Evolutionary conservation across 1,284 basidiomycete species (phyloP).

Genomic region (Trametes hirsuta): DNA sequence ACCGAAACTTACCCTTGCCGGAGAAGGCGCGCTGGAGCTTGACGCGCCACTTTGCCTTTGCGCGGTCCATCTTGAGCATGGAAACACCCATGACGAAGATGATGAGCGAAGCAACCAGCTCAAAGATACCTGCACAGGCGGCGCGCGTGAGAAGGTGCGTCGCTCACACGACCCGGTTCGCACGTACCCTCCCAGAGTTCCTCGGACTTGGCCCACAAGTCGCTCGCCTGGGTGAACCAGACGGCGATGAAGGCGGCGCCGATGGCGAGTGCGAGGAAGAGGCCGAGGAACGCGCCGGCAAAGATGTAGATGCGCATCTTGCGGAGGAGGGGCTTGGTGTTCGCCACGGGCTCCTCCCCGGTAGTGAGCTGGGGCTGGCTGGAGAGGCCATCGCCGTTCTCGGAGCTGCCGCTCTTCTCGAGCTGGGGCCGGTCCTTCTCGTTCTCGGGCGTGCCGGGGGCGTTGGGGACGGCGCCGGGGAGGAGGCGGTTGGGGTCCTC

Average conservation of each 20-base stretch:
- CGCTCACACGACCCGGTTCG: background rate
- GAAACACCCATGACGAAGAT: constrained; percentile 56
- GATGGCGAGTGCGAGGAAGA: constrained; percentile 77
- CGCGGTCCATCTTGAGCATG: constrained; percentile 63
- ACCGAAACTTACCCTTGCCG: constrained; percentile 43
- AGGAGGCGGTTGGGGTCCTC: constrained; percentile 38
- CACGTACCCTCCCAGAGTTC: constrained; percentile 66
- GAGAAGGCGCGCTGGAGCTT: constrained; percentile 85
- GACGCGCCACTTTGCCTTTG: constrained; percentile 88
- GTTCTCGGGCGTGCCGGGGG: constrained; percentile 14
- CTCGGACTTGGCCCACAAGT: constrained; percentile 78
- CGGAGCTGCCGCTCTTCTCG: constrained; percentile 28
- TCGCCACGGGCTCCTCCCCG: constrained; percentile 27
- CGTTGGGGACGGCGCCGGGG: constrained; percentile 22
- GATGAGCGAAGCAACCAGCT: constrained; percentile 80
- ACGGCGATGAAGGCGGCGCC: constrained; percentile 80
- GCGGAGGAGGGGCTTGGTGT: constrained; percentile 48
- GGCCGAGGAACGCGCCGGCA: constrained; percentile 74
- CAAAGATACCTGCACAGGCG: constrained; percentile 72
- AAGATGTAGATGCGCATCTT: constrained; percentile 79
- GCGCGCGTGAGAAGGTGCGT: constrained; percentile 15
- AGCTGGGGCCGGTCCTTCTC: constrained; percentile 24
- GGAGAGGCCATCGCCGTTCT: constrained; percentile 14
- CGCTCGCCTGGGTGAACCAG: constrained; percentile 78
- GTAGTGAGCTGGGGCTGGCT: constrained; percentile 26